Base-by-base conservation (phyloP, 257 asterid genomes). In the Phtheirospermum japonicum region DNA sequence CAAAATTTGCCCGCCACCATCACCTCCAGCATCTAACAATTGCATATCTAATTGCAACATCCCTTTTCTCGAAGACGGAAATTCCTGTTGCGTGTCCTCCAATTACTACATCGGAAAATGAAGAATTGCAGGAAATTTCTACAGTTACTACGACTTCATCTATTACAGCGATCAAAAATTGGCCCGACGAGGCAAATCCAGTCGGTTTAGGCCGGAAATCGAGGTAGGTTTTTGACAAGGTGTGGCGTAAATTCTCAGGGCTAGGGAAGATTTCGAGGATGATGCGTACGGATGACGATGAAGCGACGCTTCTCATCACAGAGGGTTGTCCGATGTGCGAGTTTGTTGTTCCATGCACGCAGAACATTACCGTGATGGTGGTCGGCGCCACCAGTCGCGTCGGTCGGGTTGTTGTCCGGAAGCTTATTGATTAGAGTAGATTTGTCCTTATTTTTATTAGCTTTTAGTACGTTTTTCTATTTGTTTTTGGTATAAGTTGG, bases 381-480 rank as follows among this genome's bases (percentile, higher is more conserved):
- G 96, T 92, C 19, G 98, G 98, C 45, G 97, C 95, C 55, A 89
- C 98, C 76, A 89, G 98, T 72, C 95, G 98, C 64, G 95, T 92
- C 4, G 99, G 99, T 60, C 85, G 99, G 64, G 76, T 92, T 53
- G 93, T 92, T 1, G 90, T 92, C 50, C 80, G 99, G 7, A 92
- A 92, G 75, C 97, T 92, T 66, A 89, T 92, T n/a, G n/a, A n/a
- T n/a, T n/a, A n/a, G n/a, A n/a, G n/a, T n/a, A n/a, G n/a, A n/a
- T n/a, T n/a, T n/a, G n/a, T n/a, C n/a, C n/a, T n/a, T n/a, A n/a
- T n/a, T n/a, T n/a, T n/a, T n/a, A n/a, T n/a, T n/a, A n/a, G n/a
- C n/a, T n/a, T n/a, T n/a, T n/a, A n/a, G n/a, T n/a, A n/a, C n/a
- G n/a, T n/a, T n/a, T n/a, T n/a, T n/a, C n/a, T n/a, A n/a, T n/a